Percentiles rank a stretch among this genome's conserved stretches.
Evolutionary conservation across 1,139 yeast species (phyloP).

Genomic region (Ogataea hybrid): DNA sequence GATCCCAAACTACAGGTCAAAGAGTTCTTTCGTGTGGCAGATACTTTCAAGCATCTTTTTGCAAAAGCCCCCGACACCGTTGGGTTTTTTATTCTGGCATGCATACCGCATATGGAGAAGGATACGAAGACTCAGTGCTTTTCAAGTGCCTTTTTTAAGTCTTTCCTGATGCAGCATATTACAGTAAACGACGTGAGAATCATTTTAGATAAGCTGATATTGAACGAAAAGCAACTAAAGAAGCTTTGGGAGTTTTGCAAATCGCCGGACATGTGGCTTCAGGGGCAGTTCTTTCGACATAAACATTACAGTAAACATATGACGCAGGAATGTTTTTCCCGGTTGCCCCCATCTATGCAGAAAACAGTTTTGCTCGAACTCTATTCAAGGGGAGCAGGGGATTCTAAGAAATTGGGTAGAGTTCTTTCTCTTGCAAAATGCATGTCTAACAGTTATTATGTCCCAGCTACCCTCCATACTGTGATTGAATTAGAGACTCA

Average conservation of each 20-base stretch:
- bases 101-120: not conserved
- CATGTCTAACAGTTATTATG: no score
- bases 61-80: not conserved
- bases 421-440: no score
- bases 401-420: no score
- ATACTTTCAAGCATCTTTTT: not conserved
- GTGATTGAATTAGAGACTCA: no score
- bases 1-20: not conserved
- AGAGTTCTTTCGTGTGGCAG: not conserved
- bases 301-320: not conserved
- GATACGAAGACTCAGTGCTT: not conserved
- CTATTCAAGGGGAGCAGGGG: no score
- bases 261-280: constrained; percentile 1
- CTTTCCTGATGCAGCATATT: not conserved
- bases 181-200: constrained; percentile 3
- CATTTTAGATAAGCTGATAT: not conserved
- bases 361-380: not conserved
- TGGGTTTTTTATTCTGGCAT: not conserved
- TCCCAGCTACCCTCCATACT: no score
- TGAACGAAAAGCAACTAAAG: not conserved
- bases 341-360: not conserved
- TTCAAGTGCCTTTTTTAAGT: not conserved
- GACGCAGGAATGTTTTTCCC: not conserved
- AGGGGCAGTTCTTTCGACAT: not conserved
- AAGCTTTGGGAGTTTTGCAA: not conserved